Evolutionary conservation across 139 green algal species (phyloP).

Genomic region (Astrephomene gubernaculifera): DNA sequence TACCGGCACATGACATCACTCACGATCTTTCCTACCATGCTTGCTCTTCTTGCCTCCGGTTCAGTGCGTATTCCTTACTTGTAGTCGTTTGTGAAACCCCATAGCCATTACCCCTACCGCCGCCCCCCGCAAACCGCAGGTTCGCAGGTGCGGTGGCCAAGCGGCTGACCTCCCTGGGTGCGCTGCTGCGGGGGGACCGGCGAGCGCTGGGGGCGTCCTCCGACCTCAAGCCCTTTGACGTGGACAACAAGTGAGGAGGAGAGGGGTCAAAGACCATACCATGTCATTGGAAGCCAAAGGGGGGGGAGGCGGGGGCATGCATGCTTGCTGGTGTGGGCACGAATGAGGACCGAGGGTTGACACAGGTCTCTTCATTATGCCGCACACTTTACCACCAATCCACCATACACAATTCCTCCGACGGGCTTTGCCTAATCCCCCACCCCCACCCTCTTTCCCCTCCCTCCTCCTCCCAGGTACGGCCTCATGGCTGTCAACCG

Average conservation of each 20-base stretch:
- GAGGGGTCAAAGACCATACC: no score
- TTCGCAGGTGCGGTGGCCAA: slow-evolving; percentile 64
- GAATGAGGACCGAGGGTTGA: neutral
- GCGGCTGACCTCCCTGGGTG: slow-evolving; percentile 63
- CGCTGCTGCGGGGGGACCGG: slow-evolving; percentile 65
- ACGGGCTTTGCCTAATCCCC: neutral
- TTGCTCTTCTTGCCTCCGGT: neutral
- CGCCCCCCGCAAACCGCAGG: neutral
- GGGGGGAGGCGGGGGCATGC: no score
- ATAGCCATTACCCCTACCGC: neutral
- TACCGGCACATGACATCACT: neutral
- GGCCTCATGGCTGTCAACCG: neutral
- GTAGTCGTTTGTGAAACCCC: no score
- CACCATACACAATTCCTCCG: neutral
- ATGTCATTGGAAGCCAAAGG: no score
- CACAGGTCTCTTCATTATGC: neutral
- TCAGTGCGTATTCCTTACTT: no score
- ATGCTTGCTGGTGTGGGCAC: neutral
- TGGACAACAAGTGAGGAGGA: slow-evolving; percentile 53
- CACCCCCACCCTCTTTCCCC: neutral
- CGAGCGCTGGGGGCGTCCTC: slow-evolving; percentile 45
- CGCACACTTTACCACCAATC: neutral
- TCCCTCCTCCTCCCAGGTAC: neutral
- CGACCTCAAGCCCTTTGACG: slow-evolving; percentile 62
- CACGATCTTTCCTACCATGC: neutral